Base-by-base conservation (phyloP, 73 alveolate species). In the Stentor roeselii region DNA sequence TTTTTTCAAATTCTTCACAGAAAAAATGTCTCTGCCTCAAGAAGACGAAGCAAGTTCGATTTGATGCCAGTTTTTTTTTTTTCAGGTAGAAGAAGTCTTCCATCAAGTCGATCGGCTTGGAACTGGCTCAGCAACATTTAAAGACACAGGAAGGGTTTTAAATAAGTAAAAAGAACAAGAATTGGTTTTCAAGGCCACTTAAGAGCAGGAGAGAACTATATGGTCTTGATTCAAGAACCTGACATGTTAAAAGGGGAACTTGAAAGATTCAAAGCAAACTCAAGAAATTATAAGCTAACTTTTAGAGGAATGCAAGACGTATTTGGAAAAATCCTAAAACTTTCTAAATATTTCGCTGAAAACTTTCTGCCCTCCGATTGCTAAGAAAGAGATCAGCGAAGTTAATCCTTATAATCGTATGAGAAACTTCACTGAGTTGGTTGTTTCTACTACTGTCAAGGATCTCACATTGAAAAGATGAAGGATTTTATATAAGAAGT, bases 401-500 rank as follows among this genome's bases (percentile, higher is more conserved):
- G 34, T 35, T 76, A 35, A 76, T 11, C 75, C 75, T 76, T 39
- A 14, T 1, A 35, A 30, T 76, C 27, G 21, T 3, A 11, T 35
- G 4, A 83, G 42, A 36, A 41, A 39, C 14, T 38, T 60, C 59
- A 60, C 82, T 58, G 59, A 42, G 84, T 41, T 82, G 75, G 50
- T 90, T 41, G 36, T 42, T 6, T 30, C 91, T 27, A 84, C 86
- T 2, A 88, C 90, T 21, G 84, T 85, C 21, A 84, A 58, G 91
- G 85, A 80, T 4, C 82, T 93, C 6, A 93, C 98, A 27, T 59
- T 93, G 3, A 94, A 92, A 83, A 96, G 82, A 78, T 93, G 40
- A 94, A 93, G 78, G 98, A 94, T 82, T 84, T 96, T 21, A 97
- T 95, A 36, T 78, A 88, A 75, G 99, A 97, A 60, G 91, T 97